Evolutionary conservation across 1,139 yeast genomes (phyloP).

Genomic region (Suhomyces anneliseae): DNA sequence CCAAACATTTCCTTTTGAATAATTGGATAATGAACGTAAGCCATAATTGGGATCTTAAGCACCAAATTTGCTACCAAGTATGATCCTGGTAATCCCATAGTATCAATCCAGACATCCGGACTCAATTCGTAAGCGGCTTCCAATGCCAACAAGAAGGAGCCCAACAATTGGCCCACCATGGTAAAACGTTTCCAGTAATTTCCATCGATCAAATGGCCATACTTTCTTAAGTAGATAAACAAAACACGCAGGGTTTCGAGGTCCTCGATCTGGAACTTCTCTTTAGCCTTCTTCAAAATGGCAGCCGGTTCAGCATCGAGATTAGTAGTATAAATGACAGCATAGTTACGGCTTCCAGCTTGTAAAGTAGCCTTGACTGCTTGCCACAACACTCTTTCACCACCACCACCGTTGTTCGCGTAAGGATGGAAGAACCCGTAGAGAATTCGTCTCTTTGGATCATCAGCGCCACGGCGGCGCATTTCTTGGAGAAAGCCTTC

Average conservation of each 20-base stretch:
- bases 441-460: conserved; percentile 43
- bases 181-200: conserved; percentile 78
- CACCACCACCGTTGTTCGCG: conserved; percentile 97
- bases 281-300: conserved; percentile 57
- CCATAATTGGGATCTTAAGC: conserved; percentile 69
- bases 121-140: conserved; percentile 70
- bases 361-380: conserved; percentile 75
- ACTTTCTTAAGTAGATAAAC: conserved; percentile 65
- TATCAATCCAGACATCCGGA: conserved; percentile 93
- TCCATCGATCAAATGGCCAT: conserved; percentile 63
- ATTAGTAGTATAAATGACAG: conserved; percentile 76
- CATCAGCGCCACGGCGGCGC: conserved; percentile 38
- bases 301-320: conserved; percentile 49
- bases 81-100: conserved; percentile 90
- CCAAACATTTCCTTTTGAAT: conserved; percentile 83
- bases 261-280: conserved; percentile 60
- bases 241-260: conserved; percentile 59
- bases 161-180: conserved; percentile 82
- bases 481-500: conserved; percentile 30
- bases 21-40: conserved; percentile 93
- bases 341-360: conserved; percentile 53
- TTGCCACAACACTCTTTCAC: conserved; percentile 95
- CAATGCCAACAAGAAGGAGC: conserved; percentile 64
- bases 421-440: conserved; percentile 95
- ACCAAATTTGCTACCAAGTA: conserved; percentile 59